These are phyloP conservation scores for Symbiodinium pilosum DNA, from an alignment of 73 alveolate species.

Conservation along the genomic window DNA sequence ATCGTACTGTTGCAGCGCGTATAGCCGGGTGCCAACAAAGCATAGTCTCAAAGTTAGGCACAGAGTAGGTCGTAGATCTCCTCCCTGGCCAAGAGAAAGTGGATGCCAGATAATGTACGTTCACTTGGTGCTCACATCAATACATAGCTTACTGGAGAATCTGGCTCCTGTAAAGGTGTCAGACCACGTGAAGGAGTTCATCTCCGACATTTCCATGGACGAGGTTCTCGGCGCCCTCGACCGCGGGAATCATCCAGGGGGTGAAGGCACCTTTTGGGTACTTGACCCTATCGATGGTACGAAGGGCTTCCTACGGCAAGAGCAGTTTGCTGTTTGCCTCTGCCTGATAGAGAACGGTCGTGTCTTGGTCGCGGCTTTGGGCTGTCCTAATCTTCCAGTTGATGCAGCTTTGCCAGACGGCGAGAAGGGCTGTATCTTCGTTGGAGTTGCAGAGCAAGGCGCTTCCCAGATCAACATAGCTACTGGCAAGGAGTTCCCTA, in stretches of 20 bases:
- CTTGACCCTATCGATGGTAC: slow-evolving; percentile 79
- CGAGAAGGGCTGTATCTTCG: slow-evolving; percentile 63
- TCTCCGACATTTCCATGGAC: slow-evolving; percentile 36
- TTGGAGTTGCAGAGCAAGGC: slow-evolving; percentile 33
- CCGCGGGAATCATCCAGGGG: slow-evolving; percentile 56
- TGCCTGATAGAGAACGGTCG: slow-evolving; percentile 39
- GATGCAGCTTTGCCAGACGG: neutral
- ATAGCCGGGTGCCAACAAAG: too few relatives aligned
- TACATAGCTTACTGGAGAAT: too few relatives aligned
- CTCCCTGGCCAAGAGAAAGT: too few relatives aligned
- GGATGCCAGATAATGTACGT: too few relatives aligned
- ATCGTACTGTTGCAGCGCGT: too few relatives aligned
- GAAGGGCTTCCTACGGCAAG: slow-evolving; percentile 58
- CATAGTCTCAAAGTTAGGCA: too few relatives aligned
- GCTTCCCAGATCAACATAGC: slow-evolving; percentile 29
- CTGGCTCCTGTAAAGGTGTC: slow-evolving; percentile 5
- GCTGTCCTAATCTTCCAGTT: slow-evolving; percentile 60
- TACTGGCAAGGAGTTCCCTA: neutral
- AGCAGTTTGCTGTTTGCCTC: slow-evolving; percentile 51
- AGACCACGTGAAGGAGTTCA: slow-evolving; percentile 18
- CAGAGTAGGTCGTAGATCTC: too few relatives aligned
- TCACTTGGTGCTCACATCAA: too few relatives aligned
- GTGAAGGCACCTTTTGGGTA: slow-evolving; percentile 62
- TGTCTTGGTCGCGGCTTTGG: slow-evolving; percentile 54
- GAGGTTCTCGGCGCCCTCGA: slow-evolving; percentile 65